These are phyloP conservation scores for Rhododendron ovatum DNA, from an alignment of 148 eudicot genomes.

Conservation along the genomic window DNA sequence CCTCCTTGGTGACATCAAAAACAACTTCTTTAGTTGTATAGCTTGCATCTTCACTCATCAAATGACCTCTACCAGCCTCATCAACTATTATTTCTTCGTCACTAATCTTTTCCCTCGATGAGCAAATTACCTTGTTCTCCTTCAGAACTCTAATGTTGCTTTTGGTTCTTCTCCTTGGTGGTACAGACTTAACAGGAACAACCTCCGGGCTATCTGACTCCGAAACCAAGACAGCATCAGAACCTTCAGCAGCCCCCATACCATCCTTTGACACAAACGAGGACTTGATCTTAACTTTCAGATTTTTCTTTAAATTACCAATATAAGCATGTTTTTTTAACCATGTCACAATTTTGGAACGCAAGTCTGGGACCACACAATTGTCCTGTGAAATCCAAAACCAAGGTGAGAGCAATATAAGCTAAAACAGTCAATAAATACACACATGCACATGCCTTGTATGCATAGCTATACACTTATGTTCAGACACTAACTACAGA, in stretches of 20 bases:
- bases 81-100: constrained; percentile 28
- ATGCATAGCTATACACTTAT: neutral
- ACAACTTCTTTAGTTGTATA: constrained; percentile 26
- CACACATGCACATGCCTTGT: neutral
- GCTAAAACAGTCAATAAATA: neutral
- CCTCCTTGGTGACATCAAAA: constrained; percentile 47
- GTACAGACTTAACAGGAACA: constrained; percentile 71
- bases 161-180: constrained; percentile 71
- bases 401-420: neutral
- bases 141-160: constrained; percentile 47
- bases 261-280: constrained; percentile 38
- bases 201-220: constrained; percentile 40
- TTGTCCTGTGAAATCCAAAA: constrained; percentile 42
- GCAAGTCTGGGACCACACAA: constrained; percentile 51
- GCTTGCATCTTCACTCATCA: constrained; percentile 25
- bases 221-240: constrained; percentile 34
- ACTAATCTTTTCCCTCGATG: constrained; percentile 24
- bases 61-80: constrained; percentile 20
- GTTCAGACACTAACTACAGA: constrained; percentile 16
- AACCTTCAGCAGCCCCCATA: constrained; percentile 31
- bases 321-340: constrained; percentile 53
- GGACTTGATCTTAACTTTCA: constrained; percentile 43
- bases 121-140: constrained; percentile 36
- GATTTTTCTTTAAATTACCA: constrained; percentile 42
- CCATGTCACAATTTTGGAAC: constrained; percentile 58